phyloP scores from a whole-genome alignment of 1,284 basidiomycete genomes.

The Ceratobasidium sp. region DNA sequence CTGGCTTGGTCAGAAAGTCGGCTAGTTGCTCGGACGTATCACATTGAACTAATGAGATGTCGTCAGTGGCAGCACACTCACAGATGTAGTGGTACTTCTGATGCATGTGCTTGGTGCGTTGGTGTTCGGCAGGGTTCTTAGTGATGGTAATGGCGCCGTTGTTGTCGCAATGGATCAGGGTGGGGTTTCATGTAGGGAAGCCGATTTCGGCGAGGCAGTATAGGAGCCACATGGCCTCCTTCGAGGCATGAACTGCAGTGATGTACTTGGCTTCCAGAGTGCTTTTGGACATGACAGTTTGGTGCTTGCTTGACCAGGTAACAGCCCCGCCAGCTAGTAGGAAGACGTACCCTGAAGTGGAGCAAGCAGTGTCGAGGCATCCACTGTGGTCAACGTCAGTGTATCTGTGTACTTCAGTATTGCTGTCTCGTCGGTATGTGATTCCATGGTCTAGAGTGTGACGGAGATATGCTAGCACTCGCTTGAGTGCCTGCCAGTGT shows the following conservation, averaged over 20 bases:
- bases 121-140: slow-evolving; percentile 52
- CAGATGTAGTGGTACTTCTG: slow-evolving; percentile 51
- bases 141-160: slow-evolving; percentile 51
- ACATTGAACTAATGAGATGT: slow-evolving; percentile 47
- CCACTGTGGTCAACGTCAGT: not conserved
- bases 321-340: slow-evolving; percentile 12
- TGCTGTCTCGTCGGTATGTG: not conserved
- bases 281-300: slow-evolving; percentile 14
- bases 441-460: slow-evolving; percentile 46
- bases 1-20: slow-evolving; percentile 51
- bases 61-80: not conserved
- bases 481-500: too few relatives aligned
- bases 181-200: not conserved
- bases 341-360: slow-evolving; percentile 33
- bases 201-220: not conserved
- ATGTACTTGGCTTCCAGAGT: slow-evolving; percentile 43
- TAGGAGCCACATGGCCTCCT: too few relatives aligned
- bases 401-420: not conserved
- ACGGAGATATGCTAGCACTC: slow-evolving; percentile 49
- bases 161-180: slow-evolving; percentile 46
- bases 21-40: slow-evolving; percentile 47
- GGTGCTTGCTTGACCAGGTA: slow-evolving; percentile 41
- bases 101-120: slow-evolving; percentile 53
- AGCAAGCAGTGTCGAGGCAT: not conserved
- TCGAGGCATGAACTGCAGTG: not conserved